Percentiles rank a stretch among this genome's conserved stretches.
Conservation (phyloP, 2,329 filamentous ascomycete genomes). For the Phaeosphaeria sp. region DNA sequence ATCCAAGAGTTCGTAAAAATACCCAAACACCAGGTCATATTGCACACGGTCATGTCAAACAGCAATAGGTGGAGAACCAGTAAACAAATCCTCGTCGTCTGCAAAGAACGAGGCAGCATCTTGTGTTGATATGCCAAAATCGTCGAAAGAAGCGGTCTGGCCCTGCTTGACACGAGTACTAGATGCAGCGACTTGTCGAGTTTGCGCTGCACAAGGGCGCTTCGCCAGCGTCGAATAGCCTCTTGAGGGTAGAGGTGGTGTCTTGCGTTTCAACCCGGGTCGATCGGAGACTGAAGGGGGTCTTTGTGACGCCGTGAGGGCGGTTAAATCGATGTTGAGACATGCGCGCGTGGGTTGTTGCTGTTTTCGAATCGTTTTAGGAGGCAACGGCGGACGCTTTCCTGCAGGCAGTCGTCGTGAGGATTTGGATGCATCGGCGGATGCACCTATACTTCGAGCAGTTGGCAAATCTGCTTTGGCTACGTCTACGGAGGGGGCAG, state of each 20-base stretch:
- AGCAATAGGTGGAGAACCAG: slow-evolving; percentile 29
- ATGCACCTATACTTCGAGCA: not conserved
- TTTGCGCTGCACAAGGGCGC: not conserved
- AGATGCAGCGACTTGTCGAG: not conserved
- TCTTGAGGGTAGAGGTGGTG: not conserved
- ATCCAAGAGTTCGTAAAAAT: not conserved
- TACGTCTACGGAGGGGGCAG: no score
- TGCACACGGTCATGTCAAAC: slow-evolving; percentile 11
- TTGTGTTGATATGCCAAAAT: slow-evolving; percentile 36
- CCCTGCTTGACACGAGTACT: not conserved
- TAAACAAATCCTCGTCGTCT: slow-evolving; percentile 26
- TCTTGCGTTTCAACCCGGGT: slow-evolving; percentile 13
- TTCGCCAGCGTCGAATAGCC: slow-evolving; percentile 2
- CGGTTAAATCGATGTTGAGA: not conserved
- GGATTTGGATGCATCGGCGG: not conserved
- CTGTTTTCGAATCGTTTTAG: not conserved
- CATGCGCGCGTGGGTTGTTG: not conserved
- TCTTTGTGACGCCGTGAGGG: not conserved
- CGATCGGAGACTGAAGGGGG: slow-evolving; percentile 8
- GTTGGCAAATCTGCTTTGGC: not conserved
- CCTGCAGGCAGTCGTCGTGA: not conserved
- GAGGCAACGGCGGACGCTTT: not conserved
- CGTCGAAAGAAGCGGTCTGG: slow-evolving; percentile 7
- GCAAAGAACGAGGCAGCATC: slow-evolving; percentile 36
- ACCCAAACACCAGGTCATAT: not conserved